Base-by-base conservation (phyloP, 164 flowering plant species). In the Santalum album region DNA sequence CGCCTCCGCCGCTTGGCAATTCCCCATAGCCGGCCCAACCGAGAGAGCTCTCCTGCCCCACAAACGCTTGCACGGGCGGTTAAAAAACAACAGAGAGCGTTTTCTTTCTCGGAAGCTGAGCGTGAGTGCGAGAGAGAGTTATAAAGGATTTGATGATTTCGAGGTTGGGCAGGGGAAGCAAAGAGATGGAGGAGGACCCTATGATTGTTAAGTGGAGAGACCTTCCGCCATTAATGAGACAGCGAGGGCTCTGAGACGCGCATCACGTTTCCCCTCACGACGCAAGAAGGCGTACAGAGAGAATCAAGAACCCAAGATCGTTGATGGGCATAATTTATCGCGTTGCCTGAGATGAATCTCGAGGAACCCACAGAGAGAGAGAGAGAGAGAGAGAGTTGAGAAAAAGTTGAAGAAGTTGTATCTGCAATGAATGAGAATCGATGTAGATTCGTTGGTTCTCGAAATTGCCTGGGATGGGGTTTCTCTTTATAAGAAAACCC, bases 21-120 rank as follows among this genome's bases (percentile, higher is more conserved):
- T 85, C 66, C 94, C 94, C 94, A 85, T 84, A 85, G 81, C 15
- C 5, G n/a, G n/a, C n/a, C n/a, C n/a, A n/a, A n/a, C n/a, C n/a
- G n/a, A n/a, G n/a, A n/a, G 3, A 17, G 2, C 15, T 12, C 9
- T 7, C 14, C 35, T 5, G 10, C 10, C 35, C 6, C 5, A 4
- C 35, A 10, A 29, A 4, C 35, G 10, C 35, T 10, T 10, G 10
- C 5, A 29, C 35, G 35, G 35, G 35, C 10, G 5, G 5, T 29
- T 29, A 5, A 29, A 10, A 10, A 29, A 29, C 10, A 5, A 29
- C 5, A 48, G n/a, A 23, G 35, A 12, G 23, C 0, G 12, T n/a
- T 16, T 4, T 2, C 12, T 18, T 42, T 42, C 17, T 2, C 3
- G 20, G 12, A 16, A 16, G 20, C n/a, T n/a, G n/a, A n/a, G n/a